Conservation (phyloP, 2,329 filamentous ascomycete species). For the Fusarium nelsonii region DNA sequence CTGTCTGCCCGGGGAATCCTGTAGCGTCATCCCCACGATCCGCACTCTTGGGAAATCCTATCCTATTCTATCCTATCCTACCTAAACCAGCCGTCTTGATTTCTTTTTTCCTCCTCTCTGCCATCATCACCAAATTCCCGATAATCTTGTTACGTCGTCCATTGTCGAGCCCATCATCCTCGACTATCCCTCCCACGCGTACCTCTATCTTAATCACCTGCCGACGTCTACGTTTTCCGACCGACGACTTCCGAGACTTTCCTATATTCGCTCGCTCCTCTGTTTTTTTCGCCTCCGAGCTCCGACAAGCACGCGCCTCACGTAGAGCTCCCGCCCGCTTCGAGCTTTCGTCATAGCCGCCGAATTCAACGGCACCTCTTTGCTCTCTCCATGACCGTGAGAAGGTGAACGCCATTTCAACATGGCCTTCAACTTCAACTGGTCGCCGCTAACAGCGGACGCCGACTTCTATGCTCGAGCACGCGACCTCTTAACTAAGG, state of each 20-base stretch:
- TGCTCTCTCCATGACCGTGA: constrained; percentile 52
- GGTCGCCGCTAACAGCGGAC: constrained; percentile 97
- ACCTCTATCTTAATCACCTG: constrained; percentile 2
- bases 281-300: constrained; percentile 27
- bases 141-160: constrained; percentile 7
- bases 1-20: constrained; percentile 41
- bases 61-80: constrained; percentile 21
- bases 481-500: constrained; percentile 92
- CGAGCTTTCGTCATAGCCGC: constrained; percentile 36
- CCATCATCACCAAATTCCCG: constrained; percentile 27
- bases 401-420: constrained; percentile 61
- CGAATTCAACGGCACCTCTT: constrained; percentile 43
- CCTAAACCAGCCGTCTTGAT: constrained; percentile 27
- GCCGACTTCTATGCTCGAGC: constrained; percentile 90
- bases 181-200: constrained; percentile 4
- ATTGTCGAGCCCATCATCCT: constrained; percentile 11
- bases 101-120: constrained; percentile 32
- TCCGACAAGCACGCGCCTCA: constrained; percentile 32
- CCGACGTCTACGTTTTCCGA: constrained; percentile 19
- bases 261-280: constrained; percentile 29
- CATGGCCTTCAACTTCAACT: constrained; percentile 99
- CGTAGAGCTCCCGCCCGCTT: constrained; percentile 23
- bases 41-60: constrained; percentile 45
- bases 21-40: constrained; percentile 51
- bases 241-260: constrained; percentile 26